Evolutionary conservation across 257 asterid genomes (phyloP).

Genomic region (Solanum chilense): DNA sequence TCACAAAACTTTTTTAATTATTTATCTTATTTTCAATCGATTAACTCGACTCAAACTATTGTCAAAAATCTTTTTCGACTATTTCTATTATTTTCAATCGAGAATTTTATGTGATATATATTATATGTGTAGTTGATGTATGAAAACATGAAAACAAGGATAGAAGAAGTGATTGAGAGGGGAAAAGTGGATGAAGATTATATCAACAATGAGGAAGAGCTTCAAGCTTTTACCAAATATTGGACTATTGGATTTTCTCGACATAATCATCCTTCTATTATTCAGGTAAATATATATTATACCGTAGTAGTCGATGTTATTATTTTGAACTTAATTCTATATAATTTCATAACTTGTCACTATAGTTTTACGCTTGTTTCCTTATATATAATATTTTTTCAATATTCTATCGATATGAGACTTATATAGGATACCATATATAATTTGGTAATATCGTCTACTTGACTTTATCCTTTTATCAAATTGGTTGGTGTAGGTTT

Average conservation of each 20-base stretch:
- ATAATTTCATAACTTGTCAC: background rate
- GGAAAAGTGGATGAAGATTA: slow-evolving; percentile 31
- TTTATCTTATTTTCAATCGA: too few species aligned
- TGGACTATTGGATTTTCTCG: slow-evolving; percentile 31
- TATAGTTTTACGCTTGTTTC: background rate
- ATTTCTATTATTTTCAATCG: too few species aligned
- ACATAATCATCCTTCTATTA: slow-evolving; percentile 42
- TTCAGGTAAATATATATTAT: slow-evolving; percentile 25
- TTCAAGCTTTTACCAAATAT: slow-evolving; percentile 15
- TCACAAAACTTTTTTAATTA: too few species aligned
- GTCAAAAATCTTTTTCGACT: too few species aligned
- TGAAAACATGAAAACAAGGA: slow-evolving; percentile 43
- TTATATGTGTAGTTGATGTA: slow-evolving; percentile 34
- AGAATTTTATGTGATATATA: background rate
- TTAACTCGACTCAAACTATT: too few species aligned
- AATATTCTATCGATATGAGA: too few species aligned
- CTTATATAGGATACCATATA: background rate
- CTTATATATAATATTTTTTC: too few species aligned
- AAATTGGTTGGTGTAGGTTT: slow-evolving; percentile 17
- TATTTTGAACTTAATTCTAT: background rate
- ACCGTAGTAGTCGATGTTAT: background rate
- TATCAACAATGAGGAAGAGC: slow-evolving; percentile 10
- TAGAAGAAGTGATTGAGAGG: slow-evolving; percentile 29
- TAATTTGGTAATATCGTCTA: background rate
- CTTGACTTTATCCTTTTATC: background rate